These are phyloP conservation scores for Cyclospora cayetanensis DNA, from an alignment of 169 alveolate species.

Conservation along the genomic window DNA sequence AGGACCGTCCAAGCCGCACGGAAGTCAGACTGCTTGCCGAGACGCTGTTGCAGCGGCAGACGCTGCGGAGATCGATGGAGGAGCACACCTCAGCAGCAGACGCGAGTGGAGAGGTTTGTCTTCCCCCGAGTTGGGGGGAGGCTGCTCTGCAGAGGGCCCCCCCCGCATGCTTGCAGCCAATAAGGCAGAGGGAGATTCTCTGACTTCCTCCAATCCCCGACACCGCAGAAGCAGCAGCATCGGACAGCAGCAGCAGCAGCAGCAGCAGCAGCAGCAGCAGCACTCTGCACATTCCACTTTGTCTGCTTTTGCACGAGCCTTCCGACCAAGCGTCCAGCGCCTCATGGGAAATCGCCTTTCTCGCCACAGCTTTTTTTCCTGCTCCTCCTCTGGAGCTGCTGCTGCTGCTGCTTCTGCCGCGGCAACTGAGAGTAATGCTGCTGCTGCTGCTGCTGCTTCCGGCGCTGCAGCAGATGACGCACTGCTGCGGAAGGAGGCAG, in stretches of 20 bases:
- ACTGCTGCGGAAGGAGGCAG: not conserved
- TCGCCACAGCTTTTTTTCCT: not conserved
- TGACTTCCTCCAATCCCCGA: not conserved
- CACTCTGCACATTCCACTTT: not conserved
- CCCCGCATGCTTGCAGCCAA: not conserved
- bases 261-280: constrained; percentile 10
- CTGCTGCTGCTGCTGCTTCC: not conserved
- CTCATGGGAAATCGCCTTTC: not conserved
- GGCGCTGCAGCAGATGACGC: not conserved
- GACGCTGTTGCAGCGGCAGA: not conserved
- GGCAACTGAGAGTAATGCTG: not conserved
- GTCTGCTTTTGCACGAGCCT: not conserved
- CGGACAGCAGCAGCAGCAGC: not conserved
- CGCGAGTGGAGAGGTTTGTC: too few relatives aligned
- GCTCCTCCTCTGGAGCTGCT: not conserved
- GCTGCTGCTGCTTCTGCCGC: not conserved
- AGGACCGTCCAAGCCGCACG: not conserved
- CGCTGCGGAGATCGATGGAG: not conserved
- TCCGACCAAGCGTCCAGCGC: not conserved
- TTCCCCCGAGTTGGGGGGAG: not conserved
- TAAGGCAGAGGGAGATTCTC: not conserved
- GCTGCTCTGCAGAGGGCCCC: not conserved
- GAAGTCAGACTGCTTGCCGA: not conserved
- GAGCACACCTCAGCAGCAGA: not conserved
- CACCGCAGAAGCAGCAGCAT: not conserved